Base-by-base conservation (phyloP, 2,329 filamentous ascomycete species). In the Polytolypa hystricis region DNA sequence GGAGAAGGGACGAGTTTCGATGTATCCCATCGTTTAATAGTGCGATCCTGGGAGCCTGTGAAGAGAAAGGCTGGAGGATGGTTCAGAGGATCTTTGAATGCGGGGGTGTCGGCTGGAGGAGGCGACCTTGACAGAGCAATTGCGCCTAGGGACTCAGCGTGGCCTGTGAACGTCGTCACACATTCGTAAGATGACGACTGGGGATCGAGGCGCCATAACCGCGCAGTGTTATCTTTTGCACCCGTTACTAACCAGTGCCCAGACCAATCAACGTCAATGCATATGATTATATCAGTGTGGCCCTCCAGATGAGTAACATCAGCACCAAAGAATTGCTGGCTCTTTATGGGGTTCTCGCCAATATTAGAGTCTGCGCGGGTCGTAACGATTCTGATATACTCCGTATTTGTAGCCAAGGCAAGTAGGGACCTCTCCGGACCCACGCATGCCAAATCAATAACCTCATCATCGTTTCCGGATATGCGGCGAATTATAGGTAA, bases 181-280 rank as follows among this genome's bases (percentile, higher is more conserved):
- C 84, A 93, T n/a, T 67, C 73, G 53, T 80, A 95, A 0, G 81
- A 82, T 39, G 77, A 71, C 41, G 77, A 81, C 14, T 70, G 70
- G 0, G 80, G 74, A 54, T 96, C 89, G 17, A 98, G 67, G 36
- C 81, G 73, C 91, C 91, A 98, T 23, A 98, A 64, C 45, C 83
- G 79, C 12, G 89, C 91, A 2, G 83, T 91, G 53, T 96, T 98
- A 57, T 98, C 91, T 62, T 98, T 98, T 15, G 91, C 84, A 36
- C 89, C 91, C 1, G 91, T 96, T 9, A 82, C 89, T 26, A 98
- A 74, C 91, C 91, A 98, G 56, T 91, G 79, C 0, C 93, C 93
- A 7, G 91, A 96, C 85, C 86, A 94, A 61, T 98, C 91, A 2
- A 85, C 79, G 55, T 95, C 87, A 27, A 98, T 67, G 40, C 86